These are phyloP conservation scores for Lachancea mirantina DNA, from an alignment of 805 yeast genomes.

Conservation along the genomic window DNA sequence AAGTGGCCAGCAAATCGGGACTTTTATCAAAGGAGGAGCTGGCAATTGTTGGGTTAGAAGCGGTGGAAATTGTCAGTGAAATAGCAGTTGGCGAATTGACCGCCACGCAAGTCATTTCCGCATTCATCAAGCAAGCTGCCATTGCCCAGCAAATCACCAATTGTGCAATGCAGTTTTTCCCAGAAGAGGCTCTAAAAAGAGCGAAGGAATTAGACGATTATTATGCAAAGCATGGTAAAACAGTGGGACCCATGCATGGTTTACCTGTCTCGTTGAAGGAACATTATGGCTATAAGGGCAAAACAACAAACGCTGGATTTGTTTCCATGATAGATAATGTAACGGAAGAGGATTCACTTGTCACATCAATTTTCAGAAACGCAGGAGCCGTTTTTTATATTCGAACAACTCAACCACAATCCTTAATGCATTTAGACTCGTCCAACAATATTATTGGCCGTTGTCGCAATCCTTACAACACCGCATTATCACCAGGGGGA, in stretches of 20 bases:
- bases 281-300: conserved; percentile 21
- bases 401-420: conserved; percentile 52
- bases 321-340: conserved; percentile 42
- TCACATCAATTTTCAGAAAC: neutral
- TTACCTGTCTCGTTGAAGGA: conserved; percentile 54
- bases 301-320: conserved; percentile 26
- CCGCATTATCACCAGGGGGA: conserved; percentile 47
- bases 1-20: neutral
- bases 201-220: conserved; percentile 53
- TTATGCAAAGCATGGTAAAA: conserved; percentile 38
- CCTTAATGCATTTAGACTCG: conserved; percentile 52
- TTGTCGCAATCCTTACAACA: conserved; percentile 43
- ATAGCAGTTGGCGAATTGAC: conserved; percentile 31
- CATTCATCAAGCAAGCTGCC: conserved; percentile 53
- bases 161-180: conserved; percentile 35
- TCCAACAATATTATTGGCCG: conserved; percentile 46
- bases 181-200: conserved; percentile 50
- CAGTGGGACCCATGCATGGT: conserved; percentile 58
- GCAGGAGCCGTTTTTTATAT: conserved; percentile 48
- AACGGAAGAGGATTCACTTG: conserved; percentile 3
- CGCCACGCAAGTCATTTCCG: conserved; percentile 40
- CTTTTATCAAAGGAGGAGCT: conserved; percentile 15
- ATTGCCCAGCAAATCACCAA: conserved; percentile 47
- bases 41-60: conserved; percentile 14
- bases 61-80: conserved; percentile 15